Evolutionary conservation across 495 filamentous ascomycete genomes (phyloP).

Genomic region (Amniculicola lignicola): DNA sequence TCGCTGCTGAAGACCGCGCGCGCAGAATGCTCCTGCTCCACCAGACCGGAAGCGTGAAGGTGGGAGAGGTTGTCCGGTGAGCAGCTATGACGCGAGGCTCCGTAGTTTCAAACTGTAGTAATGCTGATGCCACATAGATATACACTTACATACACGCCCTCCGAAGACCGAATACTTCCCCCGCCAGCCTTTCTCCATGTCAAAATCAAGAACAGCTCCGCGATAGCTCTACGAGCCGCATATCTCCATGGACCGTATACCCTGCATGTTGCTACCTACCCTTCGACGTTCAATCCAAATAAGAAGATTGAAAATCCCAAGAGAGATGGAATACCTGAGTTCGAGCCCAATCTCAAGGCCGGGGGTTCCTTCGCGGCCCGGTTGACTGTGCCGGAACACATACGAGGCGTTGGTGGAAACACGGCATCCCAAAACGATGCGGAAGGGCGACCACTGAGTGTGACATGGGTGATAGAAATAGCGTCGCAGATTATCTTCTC

Average conservation of each 20-base stretch:
- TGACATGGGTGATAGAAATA: slow-evolving; percentile 90
- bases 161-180: slow-evolving; percentile 79
- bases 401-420: slow-evolving; percentile 51
- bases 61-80: slow-evolving; percentile 82
- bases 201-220: slow-evolving; percentile 86
- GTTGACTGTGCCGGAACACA: slow-evolving; percentile 71
- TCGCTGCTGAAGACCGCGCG: slow-evolving; percentile 27
- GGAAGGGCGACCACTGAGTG: slow-evolving; percentile 43
- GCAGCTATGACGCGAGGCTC: slow-evolving; percentile 2
- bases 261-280: slow-evolving; percentile 79
- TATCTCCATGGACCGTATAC: slow-evolving; percentile 96
- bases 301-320: slow-evolving; percentile 61
- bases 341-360: slow-evolving; percentile 93
- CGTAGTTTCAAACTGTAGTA: not conserved
- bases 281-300: slow-evolving; percentile 75
- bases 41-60: slow-evolving; percentile 82
- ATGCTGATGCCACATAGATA: slow-evolving; percentile 52
- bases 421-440: slow-evolving; percentile 18
- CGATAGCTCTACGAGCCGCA: slow-evolving; percentile 84
- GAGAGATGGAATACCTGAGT: slow-evolving; percentile 69
- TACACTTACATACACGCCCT: slow-evolving; percentile 90
- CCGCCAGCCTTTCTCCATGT: slow-evolving; percentile 74
- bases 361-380: slow-evolving; percentile 78
- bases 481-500: slow-evolving; percentile 91
- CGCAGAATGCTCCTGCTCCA: slow-evolving; percentile 78